Evolutionary conservation across 2,329 filamentous ascomycete genomes (phyloP).

Genomic region (Pestalotiopsis sp.): DNA sequence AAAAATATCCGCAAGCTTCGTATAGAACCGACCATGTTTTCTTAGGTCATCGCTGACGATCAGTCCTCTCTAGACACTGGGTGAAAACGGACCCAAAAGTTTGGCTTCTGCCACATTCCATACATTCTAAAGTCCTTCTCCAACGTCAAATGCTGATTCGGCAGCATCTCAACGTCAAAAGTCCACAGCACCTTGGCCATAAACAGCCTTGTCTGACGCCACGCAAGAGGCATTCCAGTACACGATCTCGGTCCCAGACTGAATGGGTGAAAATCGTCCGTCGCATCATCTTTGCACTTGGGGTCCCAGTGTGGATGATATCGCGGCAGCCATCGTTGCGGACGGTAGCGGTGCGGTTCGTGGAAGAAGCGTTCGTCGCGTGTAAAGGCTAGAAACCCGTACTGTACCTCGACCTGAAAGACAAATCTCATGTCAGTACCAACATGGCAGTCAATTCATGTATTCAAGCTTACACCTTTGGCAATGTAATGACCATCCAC

Average conservation of each 20-base stretch:
- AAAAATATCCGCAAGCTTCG: too few relatives aligned
- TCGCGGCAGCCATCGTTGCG: conserved; percentile 18
- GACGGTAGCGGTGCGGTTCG: conserved; percentile 13
- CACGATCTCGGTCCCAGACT: conserved; percentile 19
- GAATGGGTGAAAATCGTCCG: conserved; percentile 13
- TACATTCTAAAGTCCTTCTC: conserved; percentile 19
- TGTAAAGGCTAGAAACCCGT: neutral
- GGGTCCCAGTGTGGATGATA: conserved; percentile 15
- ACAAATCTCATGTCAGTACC: neutral
- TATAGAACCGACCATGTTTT: too few relatives aligned
- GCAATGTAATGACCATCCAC: neutral
- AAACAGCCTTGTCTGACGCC: conserved; percentile 19
- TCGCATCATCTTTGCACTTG: conserved; percentile 14
- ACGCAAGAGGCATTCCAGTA: conserved; percentile 18
- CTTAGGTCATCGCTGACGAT: too few relatives aligned
- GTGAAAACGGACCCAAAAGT: conserved; percentile 15
- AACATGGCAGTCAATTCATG: neutral
- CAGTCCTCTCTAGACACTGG: neutral
- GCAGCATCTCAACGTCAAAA: conserved; percentile 18
- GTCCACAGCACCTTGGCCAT: conserved; percentile 23
- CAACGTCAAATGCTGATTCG: conserved; percentile 12
- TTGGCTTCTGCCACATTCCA: conserved; percentile 18
- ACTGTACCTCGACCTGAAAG: neutral
- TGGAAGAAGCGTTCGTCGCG: conserved; percentile 10
- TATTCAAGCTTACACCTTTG: neutral